A percentile compares a stretch with the other conserved stretches of the same genome.
Evolutionary conservation across 164 flowering plant genomes (phyloP).

Genomic region (Protea cynaroides): DNA sequence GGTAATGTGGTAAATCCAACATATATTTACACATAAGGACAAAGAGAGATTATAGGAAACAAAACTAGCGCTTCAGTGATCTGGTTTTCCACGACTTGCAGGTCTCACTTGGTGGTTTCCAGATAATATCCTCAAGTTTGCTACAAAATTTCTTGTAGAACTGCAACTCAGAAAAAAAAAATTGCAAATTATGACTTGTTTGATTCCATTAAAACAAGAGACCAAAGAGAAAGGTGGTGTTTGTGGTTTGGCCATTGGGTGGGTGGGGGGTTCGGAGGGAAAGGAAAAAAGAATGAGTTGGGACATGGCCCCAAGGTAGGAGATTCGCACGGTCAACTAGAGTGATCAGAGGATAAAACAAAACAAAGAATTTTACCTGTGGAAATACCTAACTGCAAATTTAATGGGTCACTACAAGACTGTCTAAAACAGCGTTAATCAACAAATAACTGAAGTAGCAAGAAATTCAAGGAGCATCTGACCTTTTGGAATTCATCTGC

Average conservation of each 20-base stretch:
- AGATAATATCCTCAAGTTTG: conserved; percentile 90
- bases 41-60: not conserved
- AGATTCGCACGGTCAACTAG: not conserved
- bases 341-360: not conserved
- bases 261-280: no score
- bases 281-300: no score
- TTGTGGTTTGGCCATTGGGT: no score
- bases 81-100: conserved; percentile 44
- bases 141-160: conserved; percentile 76
- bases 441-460: not conserved
- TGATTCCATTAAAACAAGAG: not conserved
- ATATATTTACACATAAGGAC: no score
- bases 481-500: conserved; percentile 77
- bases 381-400: not conserved
- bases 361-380: not conserved
- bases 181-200: not conserved
- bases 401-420: not conserved
- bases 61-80: conserved; percentile 40
- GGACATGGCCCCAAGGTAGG: not conserved
- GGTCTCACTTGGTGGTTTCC: conserved; percentile 67
- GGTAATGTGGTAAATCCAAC: no score
- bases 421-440: not conserved
- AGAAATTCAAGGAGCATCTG: conserved; percentile 15
- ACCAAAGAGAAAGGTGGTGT: no score
- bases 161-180: conserved; percentile 33